Base-by-base conservation (phyloP, 176 grass and related monocot genomes). In the Luzula sylvatica region DNA sequence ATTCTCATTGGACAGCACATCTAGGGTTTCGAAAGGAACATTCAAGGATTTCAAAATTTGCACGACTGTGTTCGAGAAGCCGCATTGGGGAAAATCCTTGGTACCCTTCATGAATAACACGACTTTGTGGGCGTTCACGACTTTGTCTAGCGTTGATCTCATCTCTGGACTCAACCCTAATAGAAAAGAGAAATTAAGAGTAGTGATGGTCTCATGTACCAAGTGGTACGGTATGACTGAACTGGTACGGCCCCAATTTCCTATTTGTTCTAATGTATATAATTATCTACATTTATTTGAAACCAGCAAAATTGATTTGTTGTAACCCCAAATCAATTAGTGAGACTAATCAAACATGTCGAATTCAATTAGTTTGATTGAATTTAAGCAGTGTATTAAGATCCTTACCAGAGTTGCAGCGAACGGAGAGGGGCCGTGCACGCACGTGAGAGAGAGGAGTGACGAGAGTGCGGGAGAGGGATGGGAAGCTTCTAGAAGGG, bases 81-180 rank as follows among this genome's bases (percentile, higher is more conserved):
- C 92, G 40, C 92, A 98, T 75, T 98, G 85, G 21, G 92, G 92
- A 35, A 98, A 90, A 35, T 98, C 92, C 76, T 77, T 98, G 39
- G 75, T 86, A 23, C 92, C 92, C 66, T 98, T 87, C 81, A 98
- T 98, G 78, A 98, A 98, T 53, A 98, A 54, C 15, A 86, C 50
- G 69, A 90, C 92, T 52, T 86, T 98, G 58, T 72, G 55, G 16
- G 85, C 82, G 8, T 42, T 46, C 16, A 98, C 85, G n/a, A 89
- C 81, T 78, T 77, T 89, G 62, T 90, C 92, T 39, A 86, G 45
- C 55, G 85, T 98, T 50, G 68, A 69, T 67, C 68, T 66, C 78
- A 96, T 75, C 45, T 74, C 92, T 16, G 72, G 58, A 16, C 58
- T 55, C 68, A 68, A 27, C 19, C 69, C 58, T 39, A 59, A 9